A percentile compares a stretch with the other conserved stretches of the same genome.
Conservation (phyloP, 2,329 filamentous ascomycete genomes). For the Madurella mycetomatis region DNA sequence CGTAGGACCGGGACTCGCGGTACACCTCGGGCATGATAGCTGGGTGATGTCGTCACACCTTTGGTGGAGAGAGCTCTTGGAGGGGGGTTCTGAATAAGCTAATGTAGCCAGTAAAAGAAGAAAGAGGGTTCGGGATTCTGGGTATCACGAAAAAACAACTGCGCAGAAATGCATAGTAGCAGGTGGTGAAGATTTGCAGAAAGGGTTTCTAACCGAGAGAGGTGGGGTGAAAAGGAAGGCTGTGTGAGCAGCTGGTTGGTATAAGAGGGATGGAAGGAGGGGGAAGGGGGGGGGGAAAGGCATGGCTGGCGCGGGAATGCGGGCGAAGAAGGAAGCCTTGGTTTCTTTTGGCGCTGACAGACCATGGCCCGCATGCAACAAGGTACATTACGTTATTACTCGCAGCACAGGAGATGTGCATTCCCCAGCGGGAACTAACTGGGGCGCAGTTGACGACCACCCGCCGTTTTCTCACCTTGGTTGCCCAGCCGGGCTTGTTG, state of each 20-base stretch:
- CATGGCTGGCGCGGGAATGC: conserved; percentile 9
- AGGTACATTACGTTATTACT: conserved; percentile 16
- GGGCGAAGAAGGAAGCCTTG: conserved; percentile 9
- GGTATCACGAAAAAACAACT: conserved; percentile 12
- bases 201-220: conserved; percentile 7
- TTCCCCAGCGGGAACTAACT: conserved; percentile 7
- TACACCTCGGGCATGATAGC: conserved; percentile 31
- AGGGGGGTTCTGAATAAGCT: not conserved
- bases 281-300: conserved; percentile 1
- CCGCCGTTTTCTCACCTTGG: conserved; percentile 1
- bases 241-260: conserved; percentile 13
- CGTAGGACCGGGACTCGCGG: conserved; percentile 32
- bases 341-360: conserved; percentile 10
- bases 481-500: conserved; percentile 4
- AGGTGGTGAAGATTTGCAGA: conserved; percentile 1
- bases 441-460: conserved; percentile 11
- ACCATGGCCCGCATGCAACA: conserved; percentile 13
- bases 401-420: not conserved
- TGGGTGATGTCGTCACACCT: conserved; percentile 12
- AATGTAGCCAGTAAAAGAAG: not conserved
- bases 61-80: not conserved
- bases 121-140: conserved; percentile 5
- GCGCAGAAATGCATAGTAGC: conserved; percentile 3
- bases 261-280: conserved; percentile 13
- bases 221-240: conserved; percentile 12